Percentiles rank a stretch among this genome's conserved stretches.
phyloP scores from a whole-genome alignment of 495 filamentous ascomycete species.

The Podospora anserina region DNA sequence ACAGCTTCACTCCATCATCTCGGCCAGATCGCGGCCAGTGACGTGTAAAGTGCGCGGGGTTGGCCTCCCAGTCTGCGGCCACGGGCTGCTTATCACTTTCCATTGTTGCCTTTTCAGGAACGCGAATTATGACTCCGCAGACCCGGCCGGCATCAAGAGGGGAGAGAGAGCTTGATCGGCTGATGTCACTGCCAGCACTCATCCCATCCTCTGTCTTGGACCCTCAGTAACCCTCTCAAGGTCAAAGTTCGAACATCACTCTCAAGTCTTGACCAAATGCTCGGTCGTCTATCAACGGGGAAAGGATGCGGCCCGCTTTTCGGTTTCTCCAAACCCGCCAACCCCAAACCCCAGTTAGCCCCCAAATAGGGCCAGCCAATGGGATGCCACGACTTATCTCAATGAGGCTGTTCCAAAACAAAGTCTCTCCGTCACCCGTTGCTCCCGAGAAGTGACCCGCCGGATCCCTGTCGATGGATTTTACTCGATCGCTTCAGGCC shows the following conservation, averaged over 20 bases:
- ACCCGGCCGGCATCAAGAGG: slow-evolving; percentile 3
- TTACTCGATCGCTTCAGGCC: slow-evolving; percentile 38
- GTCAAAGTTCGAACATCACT: neutral
- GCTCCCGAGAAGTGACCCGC: slow-evolving; percentile 31
- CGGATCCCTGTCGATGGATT: slow-evolving; percentile 29
- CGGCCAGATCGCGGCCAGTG: slow-evolving; percentile 25
- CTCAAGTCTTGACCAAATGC: neutral
- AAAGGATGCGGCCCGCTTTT: slow-evolving; percentile 1
- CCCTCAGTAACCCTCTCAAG: too few relatives aligned
- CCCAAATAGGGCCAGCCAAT: slow-evolving; percentile 33
- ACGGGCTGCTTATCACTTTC: slow-evolving; percentile 21
- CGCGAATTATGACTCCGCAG: neutral
- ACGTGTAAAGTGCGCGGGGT: slow-evolving; percentile 29
- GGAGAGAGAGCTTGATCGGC: neutral
- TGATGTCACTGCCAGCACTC: neutral
- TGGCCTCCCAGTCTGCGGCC: slow-evolving; percentile 31
- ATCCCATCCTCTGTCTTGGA: too few relatives aligned
- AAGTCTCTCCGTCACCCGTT: slow-evolving; percentile 26
- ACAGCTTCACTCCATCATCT: slow-evolving; percentile 3
- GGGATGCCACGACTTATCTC: slow-evolving; percentile 9
- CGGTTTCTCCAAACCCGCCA: slow-evolving; percentile 1
- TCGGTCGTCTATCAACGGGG: neutral
- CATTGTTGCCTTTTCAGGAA: slow-evolving; percentile 17
- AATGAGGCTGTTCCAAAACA: slow-evolving; percentile 33
- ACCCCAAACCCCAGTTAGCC: slow-evolving; percentile 13